Evolutionary conservation across 257 asterid genomes (phyloP).

Genomic region (Ballota nigra): DNA sequence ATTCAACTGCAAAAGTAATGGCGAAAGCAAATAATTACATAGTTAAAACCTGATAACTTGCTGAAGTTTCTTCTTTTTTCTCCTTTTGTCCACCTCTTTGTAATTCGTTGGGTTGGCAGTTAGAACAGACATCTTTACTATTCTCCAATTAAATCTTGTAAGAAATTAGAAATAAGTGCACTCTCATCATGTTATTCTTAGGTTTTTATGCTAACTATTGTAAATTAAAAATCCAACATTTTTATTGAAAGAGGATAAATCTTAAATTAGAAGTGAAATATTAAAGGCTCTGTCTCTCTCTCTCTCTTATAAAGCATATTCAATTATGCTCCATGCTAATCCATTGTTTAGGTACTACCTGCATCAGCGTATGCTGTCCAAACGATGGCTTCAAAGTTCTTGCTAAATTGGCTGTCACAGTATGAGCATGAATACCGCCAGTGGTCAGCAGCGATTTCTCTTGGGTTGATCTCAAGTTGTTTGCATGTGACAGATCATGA

Average conservation of each 20-base stretch:
- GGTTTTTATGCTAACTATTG: constrained; percentile 1
- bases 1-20: neutral
- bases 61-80: neutral
- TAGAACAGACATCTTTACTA: neutral
- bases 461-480: constrained; percentile 90
- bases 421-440: constrained; percentile 89
- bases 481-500: constrained; percentile 85
- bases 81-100: neutral
- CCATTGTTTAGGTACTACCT: constrained; percentile 63
- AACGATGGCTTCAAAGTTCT: constrained; percentile 71
- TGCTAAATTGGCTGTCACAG: constrained; percentile 75
- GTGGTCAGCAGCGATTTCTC: constrained; percentile 96
- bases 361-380: constrained; percentile 67
- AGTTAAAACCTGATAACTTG: neutral
- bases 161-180: neutral
- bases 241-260: neutral
- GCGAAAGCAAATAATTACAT: neutral
- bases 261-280: neutral
- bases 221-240: neutral
- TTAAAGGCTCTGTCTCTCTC: neutral
- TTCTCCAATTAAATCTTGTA: neutral
- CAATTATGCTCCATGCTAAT: constrained; percentile 21
- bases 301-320: neutral
- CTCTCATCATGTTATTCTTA: neutral
- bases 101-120: neutral